Conservation (phyloP, 2,329 filamentous ascomycete genomes). For the Lasiodiplodia hormozganensis region DNA sequence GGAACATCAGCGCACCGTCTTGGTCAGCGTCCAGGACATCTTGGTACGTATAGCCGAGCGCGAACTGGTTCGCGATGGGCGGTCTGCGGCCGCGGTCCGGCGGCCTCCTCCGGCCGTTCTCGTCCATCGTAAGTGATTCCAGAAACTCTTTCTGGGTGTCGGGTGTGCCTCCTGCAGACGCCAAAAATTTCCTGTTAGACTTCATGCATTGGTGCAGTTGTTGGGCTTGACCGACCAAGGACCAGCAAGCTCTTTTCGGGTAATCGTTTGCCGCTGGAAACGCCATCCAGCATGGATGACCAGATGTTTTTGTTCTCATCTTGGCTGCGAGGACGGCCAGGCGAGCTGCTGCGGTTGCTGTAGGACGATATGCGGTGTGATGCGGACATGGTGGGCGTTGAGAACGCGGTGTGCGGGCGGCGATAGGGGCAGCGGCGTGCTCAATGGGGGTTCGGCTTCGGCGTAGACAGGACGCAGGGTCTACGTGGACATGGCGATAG, state of each 20-base stretch:
- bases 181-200: constrained; percentile 29
- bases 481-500: constrained; percentile 25
- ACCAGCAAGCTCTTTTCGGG: constrained; percentile 92
- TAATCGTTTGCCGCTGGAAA: constrained; percentile 86
- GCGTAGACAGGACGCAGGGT: constrained; percentile 16
- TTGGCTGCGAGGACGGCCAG: constrained; percentile 57
- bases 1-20: constrained; percentile 66
- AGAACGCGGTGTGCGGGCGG: constrained; percentile 17
- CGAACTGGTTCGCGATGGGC: constrained; percentile 89
- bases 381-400: constrained; percentile 27
- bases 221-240: constrained; percentile 64
- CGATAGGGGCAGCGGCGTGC: constrained; percentile 15
- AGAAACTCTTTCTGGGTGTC: constrained; percentile 87
- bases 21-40: constrained; percentile 93
- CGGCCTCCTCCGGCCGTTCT: constrained; percentile 56
- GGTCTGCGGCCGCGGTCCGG: constrained; percentile 63
- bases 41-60: constrained; percentile 92
- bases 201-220: neutral
- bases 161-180: constrained; percentile 71
- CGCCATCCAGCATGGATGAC: constrained; percentile 90
- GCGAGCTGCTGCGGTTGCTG: constrained; percentile 30
- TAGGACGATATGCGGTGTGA: constrained; percentile 29
- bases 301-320: constrained; percentile 82
- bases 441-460: constrained; percentile 15
- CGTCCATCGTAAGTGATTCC: constrained; percentile 55